These are phyloP conservation scores for Nakataea oryzae DNA, from an alignment of 2,329 filamentous ascomycete genomes.

Conservation along the genomic window DNA sequence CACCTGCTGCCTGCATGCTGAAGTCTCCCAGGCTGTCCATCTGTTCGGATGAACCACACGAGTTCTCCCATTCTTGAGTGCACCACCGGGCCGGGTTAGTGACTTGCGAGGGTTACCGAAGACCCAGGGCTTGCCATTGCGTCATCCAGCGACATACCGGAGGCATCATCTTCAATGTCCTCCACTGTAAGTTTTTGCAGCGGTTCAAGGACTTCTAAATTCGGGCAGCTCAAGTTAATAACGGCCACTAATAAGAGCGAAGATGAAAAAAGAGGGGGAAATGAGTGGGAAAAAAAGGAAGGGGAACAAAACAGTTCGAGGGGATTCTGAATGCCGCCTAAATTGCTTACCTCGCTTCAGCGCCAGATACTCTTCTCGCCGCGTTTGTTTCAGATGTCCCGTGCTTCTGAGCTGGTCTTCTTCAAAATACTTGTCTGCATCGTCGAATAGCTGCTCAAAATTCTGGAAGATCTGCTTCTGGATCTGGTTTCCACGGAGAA, in stretches of 20 bases:
- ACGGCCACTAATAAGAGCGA: not conserved
- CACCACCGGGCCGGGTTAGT: constrained; percentile 20
- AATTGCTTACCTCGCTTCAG: constrained; percentile 24
- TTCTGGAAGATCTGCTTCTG: constrained; percentile 28
- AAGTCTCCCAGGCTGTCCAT: constrained; percentile 39
- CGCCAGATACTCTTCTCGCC: not conserved
- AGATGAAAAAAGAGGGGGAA: not conserved
- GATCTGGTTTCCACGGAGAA: constrained; percentile 29
- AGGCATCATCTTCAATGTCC: constrained; percentile 47
- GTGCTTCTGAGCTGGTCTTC: not conserved
- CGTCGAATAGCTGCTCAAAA: constrained; percentile 30
- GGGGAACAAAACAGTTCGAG: too few relatives aligned
- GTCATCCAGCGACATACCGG: constrained; percentile 39
- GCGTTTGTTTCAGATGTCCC: not conserved
- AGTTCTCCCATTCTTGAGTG: constrained; percentile 43
- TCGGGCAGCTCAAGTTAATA: not conserved
- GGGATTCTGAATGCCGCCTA: not conserved
- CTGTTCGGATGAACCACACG: constrained; percentile 42
- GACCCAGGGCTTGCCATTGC: constrained; percentile 18
- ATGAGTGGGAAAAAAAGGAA: too few relatives aligned
- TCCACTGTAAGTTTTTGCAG: constrained; percentile 46
- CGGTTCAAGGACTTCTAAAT: constrained; percentile 29
- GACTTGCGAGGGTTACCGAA: constrained; percentile 17
- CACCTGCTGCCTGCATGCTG: constrained; percentile 28
- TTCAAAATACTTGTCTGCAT: constrained; percentile 30